Conservation (phyloP, 495 filamentous ascomycete genomes). For the Penicillium malachiteum region DNA sequence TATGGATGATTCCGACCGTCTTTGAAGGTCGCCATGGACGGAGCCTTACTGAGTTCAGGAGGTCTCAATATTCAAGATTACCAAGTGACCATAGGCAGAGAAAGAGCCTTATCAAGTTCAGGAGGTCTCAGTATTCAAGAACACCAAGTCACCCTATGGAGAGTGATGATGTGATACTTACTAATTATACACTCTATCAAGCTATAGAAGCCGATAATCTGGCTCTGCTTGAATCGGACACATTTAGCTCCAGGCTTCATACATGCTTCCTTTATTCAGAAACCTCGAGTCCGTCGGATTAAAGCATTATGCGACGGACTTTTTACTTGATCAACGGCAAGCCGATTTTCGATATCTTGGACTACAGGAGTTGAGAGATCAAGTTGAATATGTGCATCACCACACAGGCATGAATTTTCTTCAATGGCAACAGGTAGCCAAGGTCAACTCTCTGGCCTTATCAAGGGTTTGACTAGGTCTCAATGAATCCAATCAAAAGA, state of each 20-base stretch:
- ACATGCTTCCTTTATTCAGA: neutral
- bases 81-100: neutral
- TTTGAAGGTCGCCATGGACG: neutral
- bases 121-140: neutral
- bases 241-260: neutral
- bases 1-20: neutral
- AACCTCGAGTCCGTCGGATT: neutral
- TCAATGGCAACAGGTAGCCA: neutral
- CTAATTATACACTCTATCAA: neutral
- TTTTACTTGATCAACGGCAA: slow-evolving; percentile 1
- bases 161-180: neutral
- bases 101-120: neutral
- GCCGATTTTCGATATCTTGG: neutral
- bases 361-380: neutral
- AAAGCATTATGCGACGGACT: neutral
- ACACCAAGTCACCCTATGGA: neutral
- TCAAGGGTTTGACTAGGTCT: neutral
- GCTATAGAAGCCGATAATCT: neutral
- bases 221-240: neutral
- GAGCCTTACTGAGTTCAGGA: neutral
- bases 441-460: slow-evolving; percentile 3
- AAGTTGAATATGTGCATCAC: neutral
- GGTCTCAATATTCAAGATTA: neutral
- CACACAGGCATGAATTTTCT: neutral
- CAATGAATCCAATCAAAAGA: neutral